Base-by-base conservation (phyloP, 1,284 basidiomycete species). In the Cystobasidium pallidum region DNA sequence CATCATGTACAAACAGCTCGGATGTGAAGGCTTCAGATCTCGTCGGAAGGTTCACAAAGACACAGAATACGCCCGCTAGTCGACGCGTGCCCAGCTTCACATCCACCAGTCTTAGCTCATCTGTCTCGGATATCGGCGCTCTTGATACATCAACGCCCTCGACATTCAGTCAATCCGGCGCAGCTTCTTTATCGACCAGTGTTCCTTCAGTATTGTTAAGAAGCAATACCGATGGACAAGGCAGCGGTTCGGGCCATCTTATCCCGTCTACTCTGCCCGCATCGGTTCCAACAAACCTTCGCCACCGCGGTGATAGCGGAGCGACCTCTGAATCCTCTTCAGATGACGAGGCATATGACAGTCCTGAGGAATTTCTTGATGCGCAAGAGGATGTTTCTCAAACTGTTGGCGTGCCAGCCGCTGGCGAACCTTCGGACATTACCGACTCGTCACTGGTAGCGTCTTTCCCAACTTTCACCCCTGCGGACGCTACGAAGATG, bases 281-380 rank as follows among this genome's bases (percentile, higher is more conserved):
- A 32, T 57, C 30, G 17, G 19, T 4, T 34, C 28, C 54, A 6
- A 32, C 32, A 32, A n/a, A 34, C 34, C 58, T 61, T 43, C 58
- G 58, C 58, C 58, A 61, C 58, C 34, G 58, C 17, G 58, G 58
- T 21, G 24, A 61, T 13, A 21, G 8, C 28, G 58, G n/a, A 17
- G 36, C n/a, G 19, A 26, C 10, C 6, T 34, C 45, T 13, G 62
- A 41, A 28, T 6, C 43, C 21, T 64, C 62, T 39, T 64, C 62
- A 6, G 62, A 52, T 13, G 47, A 66, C n/a, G 64, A 54, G 30
- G 43, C 34, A 15, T 68, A 68, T 30, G 66, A 68, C 2, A 71
- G 68, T 28, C 51, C 68, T n/a, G 68, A 71, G 13, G 68, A 71
- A 41, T 71, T 64, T 36, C n/a, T 52, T 32, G 68, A 71, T 64